These are phyloP conservation scores for Exophiala xenobiotica DNA, from an alignment of 2,329 filamentous ascomycete species.

Conservation along the genomic window DNA sequence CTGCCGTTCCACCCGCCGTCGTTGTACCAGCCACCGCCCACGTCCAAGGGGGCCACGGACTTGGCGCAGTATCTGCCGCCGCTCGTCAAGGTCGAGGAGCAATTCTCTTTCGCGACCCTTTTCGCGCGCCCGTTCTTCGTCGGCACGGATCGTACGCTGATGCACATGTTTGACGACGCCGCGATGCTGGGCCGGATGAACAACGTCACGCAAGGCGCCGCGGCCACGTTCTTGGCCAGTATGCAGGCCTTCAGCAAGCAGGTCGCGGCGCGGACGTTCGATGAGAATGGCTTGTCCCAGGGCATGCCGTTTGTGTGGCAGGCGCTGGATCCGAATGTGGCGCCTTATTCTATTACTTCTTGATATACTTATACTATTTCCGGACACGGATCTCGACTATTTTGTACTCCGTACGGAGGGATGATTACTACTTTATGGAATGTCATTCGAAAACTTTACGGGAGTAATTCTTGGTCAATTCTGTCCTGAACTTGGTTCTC, in stretches of 20 bases:
- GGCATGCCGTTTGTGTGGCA: conserved; percentile 18
- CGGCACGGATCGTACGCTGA: conserved; percentile 8
- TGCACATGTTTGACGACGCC: conserved; percentile 15
- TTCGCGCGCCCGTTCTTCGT: conserved; percentile 13
- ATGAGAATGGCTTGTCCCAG: conserved; percentile 7
- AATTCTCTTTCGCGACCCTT: conserved; percentile 6
- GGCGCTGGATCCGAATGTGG: conserved; percentile 15
- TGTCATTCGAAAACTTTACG: no score
- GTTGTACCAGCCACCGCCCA: conserved; percentile 8
- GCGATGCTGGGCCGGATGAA: conserved; percentile 11
- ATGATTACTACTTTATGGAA: no score
- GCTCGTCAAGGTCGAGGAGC: conserved; percentile 3
- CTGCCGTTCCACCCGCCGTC: conserved; percentile 10
- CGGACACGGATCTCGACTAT: no score
- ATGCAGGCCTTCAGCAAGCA: conserved; percentile 13
- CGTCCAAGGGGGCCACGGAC: conserved; percentile 10
- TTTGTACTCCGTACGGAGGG: no score
- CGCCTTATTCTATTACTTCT: conserved; percentile 15
- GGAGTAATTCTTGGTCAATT: no score
- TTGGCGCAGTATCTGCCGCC: conserved; percentile 10
- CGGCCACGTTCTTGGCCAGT: conserved; percentile 5
- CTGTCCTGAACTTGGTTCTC: no score
- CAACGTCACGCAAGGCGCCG: conserved; percentile 3
- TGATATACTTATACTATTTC: no score
- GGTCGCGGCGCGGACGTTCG: conserved; percentile 9